phyloP scores from a whole-genome alignment of 139 green algal genomes.

The Edaphochlamys debaryana region DNA sequence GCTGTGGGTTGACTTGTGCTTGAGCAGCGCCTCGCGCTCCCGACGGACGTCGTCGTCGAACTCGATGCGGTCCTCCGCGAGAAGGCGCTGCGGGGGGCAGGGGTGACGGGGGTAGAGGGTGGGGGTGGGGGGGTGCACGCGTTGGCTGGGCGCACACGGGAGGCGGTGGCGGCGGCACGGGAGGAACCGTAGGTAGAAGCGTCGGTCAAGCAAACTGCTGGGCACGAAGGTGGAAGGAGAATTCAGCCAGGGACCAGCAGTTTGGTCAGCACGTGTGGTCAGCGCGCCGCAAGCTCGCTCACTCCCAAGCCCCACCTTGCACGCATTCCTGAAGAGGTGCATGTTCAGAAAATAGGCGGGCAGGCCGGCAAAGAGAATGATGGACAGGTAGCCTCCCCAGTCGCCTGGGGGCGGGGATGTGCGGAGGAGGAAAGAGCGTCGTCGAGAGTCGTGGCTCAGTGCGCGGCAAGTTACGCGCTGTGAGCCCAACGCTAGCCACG shows the following conservation, averaged over 20 bases:
- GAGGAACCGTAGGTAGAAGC: too few relatives aligned
- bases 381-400: conserved; percentile 7
- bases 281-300: background rate
- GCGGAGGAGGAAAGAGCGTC: too few relatives aligned
- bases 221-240: too few relatives aligned
- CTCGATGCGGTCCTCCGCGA: background rate
- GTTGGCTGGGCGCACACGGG: too few relatives aligned
- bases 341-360: background rate
- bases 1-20: background rate
- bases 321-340: background rate
- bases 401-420: background rate
- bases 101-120: background rate
- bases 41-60: background rate
- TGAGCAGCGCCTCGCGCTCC: background rate
- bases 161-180: too few relatives aligned
- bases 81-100: background rate
- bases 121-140: too few relatives aligned
- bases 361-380: background rate
- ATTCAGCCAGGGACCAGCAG: too few relatives aligned
- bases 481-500: too few relatives aligned
- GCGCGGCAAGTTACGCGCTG: too few relatives aligned
- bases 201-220: too few relatives aligned
- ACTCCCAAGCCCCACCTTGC: background rate
- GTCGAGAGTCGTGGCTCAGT: too few relatives aligned
- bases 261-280: too few relatives aligned